Percentiles rank a stretch among this genome's conserved stretches.
These are phyloP conservation scores for Cyclotella cryptica DNA, from an alignment of 108 stramenopile species.

Conservation along the genomic window DNA sequence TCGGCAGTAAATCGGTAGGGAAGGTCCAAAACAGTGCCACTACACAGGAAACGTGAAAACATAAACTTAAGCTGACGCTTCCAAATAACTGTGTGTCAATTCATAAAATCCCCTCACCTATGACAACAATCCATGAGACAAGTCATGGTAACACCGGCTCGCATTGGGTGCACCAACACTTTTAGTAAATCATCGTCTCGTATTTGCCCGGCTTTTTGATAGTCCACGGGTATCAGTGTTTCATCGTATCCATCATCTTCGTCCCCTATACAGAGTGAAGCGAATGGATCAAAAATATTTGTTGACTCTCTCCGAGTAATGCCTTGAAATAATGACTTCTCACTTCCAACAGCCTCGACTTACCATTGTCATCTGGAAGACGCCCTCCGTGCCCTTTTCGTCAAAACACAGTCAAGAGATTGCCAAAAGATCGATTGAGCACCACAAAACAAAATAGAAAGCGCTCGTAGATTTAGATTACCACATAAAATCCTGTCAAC, in stretches of 20 bases:
- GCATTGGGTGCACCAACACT: slow-evolving; percentile 79
- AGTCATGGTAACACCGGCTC: slow-evolving; percentile 77
- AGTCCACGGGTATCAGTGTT: slow-evolving; percentile 94
- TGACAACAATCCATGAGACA: slow-evolving; percentile 86
- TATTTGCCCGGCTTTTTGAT: slow-evolving; percentile 83
- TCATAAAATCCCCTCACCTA: neutral
- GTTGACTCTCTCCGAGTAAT: too few relatives aligned
- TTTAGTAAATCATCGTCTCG: slow-evolving; percentile 86
- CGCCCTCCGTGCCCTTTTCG: slow-evolving; percentile 71
- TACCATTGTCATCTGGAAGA: slow-evolving; percentile 61
- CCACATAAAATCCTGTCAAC: neutral
- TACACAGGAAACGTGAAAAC: neutral
- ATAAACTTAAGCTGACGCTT: neutral
- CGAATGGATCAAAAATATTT: neutral
- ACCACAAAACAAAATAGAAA: neutral
- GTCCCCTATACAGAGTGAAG: neutral
- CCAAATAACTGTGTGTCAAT: neutral
- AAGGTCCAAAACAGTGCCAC: slow-evolving; percentile 83
- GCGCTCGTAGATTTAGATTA: neutral
- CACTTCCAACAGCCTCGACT: neutral
- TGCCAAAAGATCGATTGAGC: neutral
- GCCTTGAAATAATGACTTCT: too few relatives aligned
- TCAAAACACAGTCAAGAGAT: neutral
- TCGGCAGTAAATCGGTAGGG: slow-evolving; percentile 84
- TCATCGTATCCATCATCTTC: slow-evolving; percentile 77